Evolutionary conservation across 202 grass and related monocot genomes (phyloP), one percentile per base, ranked within the genome.

Genomic region (Zoysia matrella): DNA sequence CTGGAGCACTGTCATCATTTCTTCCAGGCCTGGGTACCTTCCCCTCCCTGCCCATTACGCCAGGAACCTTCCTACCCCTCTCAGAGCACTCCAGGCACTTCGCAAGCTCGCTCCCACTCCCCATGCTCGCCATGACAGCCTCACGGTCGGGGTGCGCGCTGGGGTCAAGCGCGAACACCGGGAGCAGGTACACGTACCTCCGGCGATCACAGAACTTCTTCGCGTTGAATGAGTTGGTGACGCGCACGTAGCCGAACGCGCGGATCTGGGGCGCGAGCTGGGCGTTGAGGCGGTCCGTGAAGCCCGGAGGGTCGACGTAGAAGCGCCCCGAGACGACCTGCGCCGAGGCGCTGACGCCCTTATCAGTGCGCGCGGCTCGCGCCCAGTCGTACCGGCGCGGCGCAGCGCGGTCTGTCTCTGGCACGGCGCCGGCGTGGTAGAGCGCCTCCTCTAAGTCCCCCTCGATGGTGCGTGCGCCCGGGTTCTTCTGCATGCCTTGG

Each of bases 401-500:
- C 46, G 86, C 68, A 45, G 74, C 80, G 71, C 90, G 89, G 67
- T 98, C 95, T 3, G 77, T 77, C 12, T 84, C 90, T 2, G 89
- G 89, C 47, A 95, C 90, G 36, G 88, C 95, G 48, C 87, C 90
- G 42, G 95, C 90, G 65, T 68, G 89, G 77, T 87, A 95, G 66
- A 98, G 90, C 55, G 92, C 95, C 87, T 98, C 95, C 86, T 98
- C 92, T 55, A 98, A 80, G 81, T 98, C 92, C 16, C 95, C 92
- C 76, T 98, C 92, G 71, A 98, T 98, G 80, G 92, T 98, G 77
- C 88, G 91, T 14, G 95, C 95, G 43, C 95, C 90, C 1, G 92
- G 95, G 12, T 95, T 98, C 90, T 98, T 98, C 85, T 98, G 95
- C 95, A 98, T 98, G 11, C 95, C 95, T 75, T 98, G 95, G 68